phyloP scores from a whole-genome alignment of 2,329 filamentous ascomycete genomes.

The Penicillium sp. region DNA sequence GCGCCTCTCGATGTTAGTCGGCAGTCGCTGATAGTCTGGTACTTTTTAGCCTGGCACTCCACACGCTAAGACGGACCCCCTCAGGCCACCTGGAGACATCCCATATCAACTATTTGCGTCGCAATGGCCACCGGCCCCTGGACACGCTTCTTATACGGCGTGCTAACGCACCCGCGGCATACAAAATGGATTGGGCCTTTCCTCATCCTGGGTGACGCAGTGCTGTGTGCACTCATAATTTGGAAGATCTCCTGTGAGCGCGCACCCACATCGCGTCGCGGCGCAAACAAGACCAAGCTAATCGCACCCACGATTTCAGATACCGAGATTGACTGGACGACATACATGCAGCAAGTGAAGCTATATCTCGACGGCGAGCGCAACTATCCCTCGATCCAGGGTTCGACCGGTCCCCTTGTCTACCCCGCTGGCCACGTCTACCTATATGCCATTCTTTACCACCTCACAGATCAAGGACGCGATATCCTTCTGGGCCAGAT shows the following conservation, averaged over 20 bases:
- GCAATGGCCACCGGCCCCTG: constrained; percentile 40
- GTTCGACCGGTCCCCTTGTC: constrained; percentile 88
- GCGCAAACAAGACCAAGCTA: constrained; percentile 15
- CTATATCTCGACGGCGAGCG: constrained; percentile 82
- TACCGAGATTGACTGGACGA: constrained; percentile 96
- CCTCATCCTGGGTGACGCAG: constrained; percentile 71
- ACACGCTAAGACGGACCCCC: constrained; percentile 11
- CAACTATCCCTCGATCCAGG: constrained; percentile 83
- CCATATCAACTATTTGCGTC: constrained; percentile 14
- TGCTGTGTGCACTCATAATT: constrained; percentile 74
- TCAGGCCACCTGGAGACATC: constrained; percentile 27
- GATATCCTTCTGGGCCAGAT: constrained; percentile 82
- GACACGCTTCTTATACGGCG: constrained; percentile 35
- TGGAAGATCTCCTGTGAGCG: constrained; percentile 79
- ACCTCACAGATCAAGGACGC: constrained; percentile 73
- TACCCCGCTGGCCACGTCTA: constrained; percentile 95
- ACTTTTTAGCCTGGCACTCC: background rate
- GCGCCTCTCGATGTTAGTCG: background rate
- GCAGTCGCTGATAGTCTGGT: too few species aligned
- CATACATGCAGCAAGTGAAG: constrained; percentile 92
- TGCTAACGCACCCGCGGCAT: constrained; percentile 60
- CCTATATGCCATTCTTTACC: constrained; percentile 80
- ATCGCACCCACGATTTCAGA: constrained; percentile 56
- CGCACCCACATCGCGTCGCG: constrained; percentile 6
- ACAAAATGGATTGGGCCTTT: constrained; percentile 67